phyloP scores from a whole-genome alignment of 805 yeast species.

The Metschnikowia dekortorum region DNA sequence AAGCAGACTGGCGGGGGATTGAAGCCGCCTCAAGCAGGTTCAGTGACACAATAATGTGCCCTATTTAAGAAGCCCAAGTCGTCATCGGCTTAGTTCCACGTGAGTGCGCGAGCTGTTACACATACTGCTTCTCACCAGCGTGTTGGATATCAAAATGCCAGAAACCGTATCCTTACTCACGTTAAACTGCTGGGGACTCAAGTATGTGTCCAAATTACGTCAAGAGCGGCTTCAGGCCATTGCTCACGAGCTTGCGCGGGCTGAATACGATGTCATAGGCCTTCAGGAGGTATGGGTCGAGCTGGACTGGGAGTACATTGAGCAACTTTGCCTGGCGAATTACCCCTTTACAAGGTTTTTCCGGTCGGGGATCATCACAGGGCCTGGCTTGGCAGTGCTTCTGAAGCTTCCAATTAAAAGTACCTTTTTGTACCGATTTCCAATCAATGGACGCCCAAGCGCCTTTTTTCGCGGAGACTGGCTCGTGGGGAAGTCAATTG shows the following conservation, averaged over 20 bases:
- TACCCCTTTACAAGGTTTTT: constrained; percentile 69
- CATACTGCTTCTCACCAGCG: not conserved
- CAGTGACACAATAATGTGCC: no score
- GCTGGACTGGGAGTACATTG: constrained; percentile 73
- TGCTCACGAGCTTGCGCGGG: constrained; percentile 55
- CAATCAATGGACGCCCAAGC: constrained; percentile 89
- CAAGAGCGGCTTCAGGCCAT: constrained; percentile 64
- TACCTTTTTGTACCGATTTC: constrained; percentile 77
- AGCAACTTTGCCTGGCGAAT: constrained; percentile 34
- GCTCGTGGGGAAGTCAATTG: constrained; percentile 90
- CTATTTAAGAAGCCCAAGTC: no score
- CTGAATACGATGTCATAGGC: constrained; percentile 75
- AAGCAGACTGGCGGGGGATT: not conserved
- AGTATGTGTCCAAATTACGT: constrained; percentile 72
- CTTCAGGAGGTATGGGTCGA: constrained; percentile 94
- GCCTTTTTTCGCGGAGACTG: constrained; percentile 96
- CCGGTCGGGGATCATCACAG: constrained; percentile 80
- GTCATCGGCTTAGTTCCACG: not conserved
- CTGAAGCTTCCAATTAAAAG: constrained; percentile 80
- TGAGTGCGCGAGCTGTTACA: not conserved
- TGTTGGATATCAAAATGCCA: not conserved
- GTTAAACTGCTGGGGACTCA: constrained; percentile 86
- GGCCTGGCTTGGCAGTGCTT: constrained; percentile 87
- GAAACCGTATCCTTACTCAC: constrained; percentile 47
- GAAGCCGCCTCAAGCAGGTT: not conserved